Evolutionary conservation across 2,329 filamentous ascomycete genomes (phyloP).

Genomic region (Didymella lethalis): DNA sequence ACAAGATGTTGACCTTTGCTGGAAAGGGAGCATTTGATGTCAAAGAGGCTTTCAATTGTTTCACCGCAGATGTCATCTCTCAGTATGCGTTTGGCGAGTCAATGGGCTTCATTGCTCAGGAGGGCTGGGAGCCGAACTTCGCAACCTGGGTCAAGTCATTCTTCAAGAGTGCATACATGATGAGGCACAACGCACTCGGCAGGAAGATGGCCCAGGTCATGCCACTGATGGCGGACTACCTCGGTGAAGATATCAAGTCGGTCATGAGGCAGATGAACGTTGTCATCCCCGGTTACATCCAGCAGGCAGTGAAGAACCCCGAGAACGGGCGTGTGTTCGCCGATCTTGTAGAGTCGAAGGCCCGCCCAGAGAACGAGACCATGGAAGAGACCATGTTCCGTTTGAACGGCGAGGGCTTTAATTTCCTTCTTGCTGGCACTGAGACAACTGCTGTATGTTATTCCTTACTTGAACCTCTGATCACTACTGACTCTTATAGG

Average conservation of each 20-base stretch:
- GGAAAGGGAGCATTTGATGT: slow-evolving; percentile 34
- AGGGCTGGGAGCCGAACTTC: slow-evolving; percentile 40
- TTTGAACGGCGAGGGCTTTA: slow-evolving; percentile 37
- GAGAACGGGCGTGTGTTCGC: slow-evolving; percentile 39
- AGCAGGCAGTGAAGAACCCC: slow-evolving; percentile 32
- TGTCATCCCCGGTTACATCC: slow-evolving; percentile 36
- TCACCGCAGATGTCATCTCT: slow-evolving; percentile 38
- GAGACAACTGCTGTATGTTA: slow-evolving; percentile 38
- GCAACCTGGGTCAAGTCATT: slow-evolving; percentile 40
- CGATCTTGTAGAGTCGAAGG: slow-evolving; percentile 32
- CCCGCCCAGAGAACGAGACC: slow-evolving; percentile 31
- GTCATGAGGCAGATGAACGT: slow-evolving; percentile 40
- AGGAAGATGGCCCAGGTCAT: slow-evolving; percentile 36
- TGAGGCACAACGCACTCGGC: slow-evolving; percentile 36
- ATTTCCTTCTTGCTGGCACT: slow-evolving; percentile 36
- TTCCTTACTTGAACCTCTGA: background rate
- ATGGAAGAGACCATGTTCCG: slow-evolving; percentile 28
- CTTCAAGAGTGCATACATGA: slow-evolving; percentile 40
- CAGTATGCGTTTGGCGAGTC: slow-evolving; percentile 40
- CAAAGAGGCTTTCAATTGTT: slow-evolving; percentile 42
- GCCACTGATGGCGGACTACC: slow-evolving; percentile 38
- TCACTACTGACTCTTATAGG: slow-evolving; percentile 16
- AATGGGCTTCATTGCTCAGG: slow-evolving; percentile 40
- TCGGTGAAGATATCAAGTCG: slow-evolving; percentile 37
- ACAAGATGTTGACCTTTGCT: slow-evolving; percentile 33